These are phyloP conservation scores for Colletotrichum scovillei DNA, from an alignment of 2,329 filamentous ascomycete genomes.

Conservation along the genomic window DNA sequence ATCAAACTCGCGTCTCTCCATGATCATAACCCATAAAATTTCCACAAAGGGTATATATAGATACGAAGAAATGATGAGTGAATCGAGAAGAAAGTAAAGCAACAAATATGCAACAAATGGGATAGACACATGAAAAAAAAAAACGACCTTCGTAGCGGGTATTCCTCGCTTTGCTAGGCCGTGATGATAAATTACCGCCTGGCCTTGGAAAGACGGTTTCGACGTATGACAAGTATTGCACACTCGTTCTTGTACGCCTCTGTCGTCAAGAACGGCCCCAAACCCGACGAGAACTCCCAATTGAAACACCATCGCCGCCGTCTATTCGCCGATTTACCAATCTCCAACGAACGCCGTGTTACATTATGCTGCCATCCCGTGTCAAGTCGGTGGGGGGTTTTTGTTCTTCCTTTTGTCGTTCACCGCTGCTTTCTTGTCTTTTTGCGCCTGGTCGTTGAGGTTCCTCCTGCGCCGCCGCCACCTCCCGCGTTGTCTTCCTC, in stretches of 20 bases:
- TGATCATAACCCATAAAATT: slow-evolving; percentile 27
- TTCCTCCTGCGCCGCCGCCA: neutral
- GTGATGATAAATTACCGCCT: neutral
- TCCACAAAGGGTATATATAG: slow-evolving; percentile 32
- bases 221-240: neutral
- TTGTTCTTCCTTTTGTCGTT: neutral
- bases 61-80: slow-evolving; percentile 20
- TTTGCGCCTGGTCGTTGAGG: slow-evolving; percentile 20
- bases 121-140: neutral
- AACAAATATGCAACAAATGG: neutral
- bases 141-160: neutral
- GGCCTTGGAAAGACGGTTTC: neutral
- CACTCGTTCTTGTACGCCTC: neutral
- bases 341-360: slow-evolving; percentile 24
- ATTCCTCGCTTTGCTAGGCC: neutral
- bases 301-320: slow-evolving; percentile 21
- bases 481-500: slow-evolving; percentile 42
- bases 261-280: neutral
- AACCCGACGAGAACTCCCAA: neutral
- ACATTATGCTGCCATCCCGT: slow-evolving; percentile 11
- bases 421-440: slow-evolving; percentile 29
- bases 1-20: slow-evolving; percentile 16
- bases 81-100: neutral
- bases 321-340: slow-evolving; percentile 24
- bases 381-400: neutral